Evolutionary conservation across 257 asterid genomes (phyloP).

Genomic region (Fraxinus americana): DNA sequence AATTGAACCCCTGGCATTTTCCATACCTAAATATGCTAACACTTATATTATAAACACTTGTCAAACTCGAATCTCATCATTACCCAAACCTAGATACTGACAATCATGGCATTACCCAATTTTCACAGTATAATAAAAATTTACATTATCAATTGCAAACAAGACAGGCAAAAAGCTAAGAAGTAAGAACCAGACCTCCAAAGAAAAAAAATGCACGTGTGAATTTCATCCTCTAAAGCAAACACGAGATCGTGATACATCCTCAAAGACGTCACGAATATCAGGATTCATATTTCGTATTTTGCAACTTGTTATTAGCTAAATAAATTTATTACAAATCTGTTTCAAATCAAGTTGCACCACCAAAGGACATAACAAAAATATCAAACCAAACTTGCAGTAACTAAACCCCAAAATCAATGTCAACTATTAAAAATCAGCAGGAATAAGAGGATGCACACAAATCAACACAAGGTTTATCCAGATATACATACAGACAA

Average conservation of each 20-base stretch:
- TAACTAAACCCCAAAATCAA: slow-evolving; percentile 5
- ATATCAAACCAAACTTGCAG: background rate
- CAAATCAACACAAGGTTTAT: background rate
- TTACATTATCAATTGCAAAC: background rate
- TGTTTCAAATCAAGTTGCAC: background rate
- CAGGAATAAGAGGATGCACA: background rate
- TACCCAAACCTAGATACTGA: background rate
- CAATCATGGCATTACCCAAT: background rate
- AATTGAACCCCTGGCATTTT: background rate
- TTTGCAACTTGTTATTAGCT: background rate
- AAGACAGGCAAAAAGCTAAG: background rate
- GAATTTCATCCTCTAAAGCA: background rate
- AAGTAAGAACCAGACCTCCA: background rate
- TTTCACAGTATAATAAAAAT: background rate
- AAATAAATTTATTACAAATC: background rate
- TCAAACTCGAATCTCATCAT: background rate
- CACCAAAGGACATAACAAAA: background rate
- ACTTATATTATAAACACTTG: background rate
- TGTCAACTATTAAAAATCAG: slow-evolving; percentile 7
- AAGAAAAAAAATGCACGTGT: background rate
- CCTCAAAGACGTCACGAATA: background rate
- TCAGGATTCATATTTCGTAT: background rate
- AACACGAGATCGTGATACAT: background rate
- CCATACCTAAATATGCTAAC: background rate
- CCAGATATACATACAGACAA: background rate